Conservation (phyloP, 257 asterid species). For the Coffea eugenioides region DNA sequence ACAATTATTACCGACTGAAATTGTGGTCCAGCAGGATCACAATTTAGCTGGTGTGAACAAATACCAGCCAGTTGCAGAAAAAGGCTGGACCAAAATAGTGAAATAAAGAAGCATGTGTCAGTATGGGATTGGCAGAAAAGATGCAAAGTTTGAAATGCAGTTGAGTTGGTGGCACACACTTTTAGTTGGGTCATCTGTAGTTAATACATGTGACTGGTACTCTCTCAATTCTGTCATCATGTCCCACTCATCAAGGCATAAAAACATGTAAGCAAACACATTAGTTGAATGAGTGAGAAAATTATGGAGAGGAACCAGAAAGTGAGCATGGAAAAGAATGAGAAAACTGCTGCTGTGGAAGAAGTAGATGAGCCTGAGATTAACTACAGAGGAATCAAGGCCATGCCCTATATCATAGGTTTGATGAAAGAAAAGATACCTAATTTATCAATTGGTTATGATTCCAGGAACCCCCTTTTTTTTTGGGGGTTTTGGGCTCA, state of each 20-base stretch:
- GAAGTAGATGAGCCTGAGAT: conserved; percentile 40
- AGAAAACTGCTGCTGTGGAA: background rate
- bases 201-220: background rate
- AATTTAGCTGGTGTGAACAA: too few relatives aligned
- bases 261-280: background rate
- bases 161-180: background rate
- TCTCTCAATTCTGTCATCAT: background rate
- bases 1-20: background rate
- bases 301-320: conserved; percentile 9
- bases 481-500: too few relatives aligned
- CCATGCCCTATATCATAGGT: conserved; percentile 35
- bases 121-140: too few relatives aligned
- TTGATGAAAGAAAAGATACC: background rate
- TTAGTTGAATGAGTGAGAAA: background rate
- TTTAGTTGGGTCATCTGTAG: background rate
- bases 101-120: too few relatives aligned
- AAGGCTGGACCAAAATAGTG: too few relatives aligned
- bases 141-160: background rate
- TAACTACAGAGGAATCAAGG: conserved; percentile 32
- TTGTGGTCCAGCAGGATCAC: background rate
- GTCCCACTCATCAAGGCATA: background rate
- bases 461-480: too few relatives aligned
- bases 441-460: background rate
- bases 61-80: too few relatives aligned
- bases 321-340: conserved; percentile 21